Conservation (phyloP, 805 yeast genomes). For the Scheffersomyces amazonensis region DNA sequence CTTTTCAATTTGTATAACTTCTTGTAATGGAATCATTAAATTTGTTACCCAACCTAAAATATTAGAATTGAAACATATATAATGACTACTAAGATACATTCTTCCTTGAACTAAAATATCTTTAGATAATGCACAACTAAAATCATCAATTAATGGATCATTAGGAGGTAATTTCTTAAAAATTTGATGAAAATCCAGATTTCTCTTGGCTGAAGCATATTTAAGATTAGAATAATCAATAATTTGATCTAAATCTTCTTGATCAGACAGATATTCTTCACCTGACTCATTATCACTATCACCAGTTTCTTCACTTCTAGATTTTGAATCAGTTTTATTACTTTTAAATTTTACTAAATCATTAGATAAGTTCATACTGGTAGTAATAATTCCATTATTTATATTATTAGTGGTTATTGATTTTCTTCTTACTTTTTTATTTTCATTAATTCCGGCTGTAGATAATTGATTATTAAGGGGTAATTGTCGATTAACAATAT, state of each 20-base stretch:
- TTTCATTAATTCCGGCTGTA: not conserved
- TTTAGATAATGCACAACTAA: constrained; percentile 61
- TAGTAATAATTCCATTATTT: constrained; percentile 1
- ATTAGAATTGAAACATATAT: constrained; percentile 63
- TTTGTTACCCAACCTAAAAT: constrained; percentile 67
- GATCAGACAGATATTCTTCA: constrained; percentile 8
- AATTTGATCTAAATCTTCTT: constrained; percentile 12
- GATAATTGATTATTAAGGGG: constrained; percentile 13
- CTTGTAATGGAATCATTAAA: constrained; percentile 54
- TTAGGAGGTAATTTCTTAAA: constrained; percentile 50
- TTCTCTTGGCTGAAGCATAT: constrained; percentile 48
- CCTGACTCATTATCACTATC: constrained; percentile 4
- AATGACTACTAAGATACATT: constrained; percentile 53
- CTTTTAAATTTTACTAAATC: not conserved
- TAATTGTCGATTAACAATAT: constrained; percentile 11
- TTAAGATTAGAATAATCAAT: constrained; percentile 15
- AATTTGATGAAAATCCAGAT: constrained; percentile 56
- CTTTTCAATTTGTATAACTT: constrained; percentile 62
- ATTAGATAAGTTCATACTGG: not conserved
- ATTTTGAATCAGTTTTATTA: not conserved
- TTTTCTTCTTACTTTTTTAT: not conserved
- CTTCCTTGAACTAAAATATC: constrained; percentile 70
- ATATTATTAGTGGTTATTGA: constrained; percentile 1
- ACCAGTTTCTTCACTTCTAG: constrained; percentile 4
- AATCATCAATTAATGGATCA: constrained; percentile 60